Evolutionary conservation across 169 alveolate species (phyloP), one percentile per base, ranked within the genome.

Genomic region (Eimeria praecox): DNA sequence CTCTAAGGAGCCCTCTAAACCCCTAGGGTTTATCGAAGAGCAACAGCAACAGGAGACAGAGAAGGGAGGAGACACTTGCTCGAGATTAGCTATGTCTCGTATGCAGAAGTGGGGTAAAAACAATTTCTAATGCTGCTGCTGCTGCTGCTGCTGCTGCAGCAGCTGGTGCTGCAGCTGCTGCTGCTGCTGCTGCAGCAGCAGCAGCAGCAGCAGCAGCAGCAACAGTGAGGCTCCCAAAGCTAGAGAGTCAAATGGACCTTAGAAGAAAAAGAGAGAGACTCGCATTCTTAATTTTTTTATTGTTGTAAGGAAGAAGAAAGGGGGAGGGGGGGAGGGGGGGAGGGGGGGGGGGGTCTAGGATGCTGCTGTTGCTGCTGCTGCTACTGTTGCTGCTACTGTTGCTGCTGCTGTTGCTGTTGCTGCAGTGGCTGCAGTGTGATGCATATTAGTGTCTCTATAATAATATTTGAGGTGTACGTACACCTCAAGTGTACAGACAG

Each of bases 121-220:
- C 10, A 42, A 56, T 44, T 8, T 20, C 8, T 78, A 30, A 42
- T 38, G 66, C 38, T 9, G 33, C 89, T 40, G 89, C 89, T 14
- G 89, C 89, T 6, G 56, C 54, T 38, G 89, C 66, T 40, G 66
- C 75, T 10, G 75, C 75, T 10, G 80, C 44, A 69, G 80, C 80
- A 2, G 80, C 80, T 30, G 80, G 44, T n/a, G 80, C 46, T 30
- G 80, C 18, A 9, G 80, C 80, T 30, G 62, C 56, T 35, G 46
- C 87, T 22, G 62, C 33, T 35, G 52, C 87, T 35, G 87, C 56
- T 35, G 87, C 87, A 8, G 87, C 59, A 9, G 52, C 52, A 77
- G 87, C 87, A 38, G 59, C 87, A 40, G 87, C 87, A 40, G 62
- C 87, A 42, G 9, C 87, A n/a, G 42, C 75, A 64, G 75, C 75